A percentile compares a stretch with the other conserved stretches of the same genome.
Conservation (phyloP, 1,139 yeast species). For the Pichia sp. region DNA sequence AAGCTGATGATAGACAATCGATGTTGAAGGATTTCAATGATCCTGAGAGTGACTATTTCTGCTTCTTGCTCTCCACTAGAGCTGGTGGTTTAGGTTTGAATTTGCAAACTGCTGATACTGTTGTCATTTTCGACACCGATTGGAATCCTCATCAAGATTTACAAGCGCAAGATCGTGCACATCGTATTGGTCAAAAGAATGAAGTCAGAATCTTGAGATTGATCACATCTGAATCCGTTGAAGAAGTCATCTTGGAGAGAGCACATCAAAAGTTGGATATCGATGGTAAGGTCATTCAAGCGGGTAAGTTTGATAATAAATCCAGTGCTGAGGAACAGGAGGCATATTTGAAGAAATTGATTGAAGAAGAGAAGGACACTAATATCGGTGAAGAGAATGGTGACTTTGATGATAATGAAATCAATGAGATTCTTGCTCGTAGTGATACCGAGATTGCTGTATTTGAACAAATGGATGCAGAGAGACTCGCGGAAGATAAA, state of each 20-base stretch:
- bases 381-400: conserved; percentile 43
- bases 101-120: conserved; percentile 84
- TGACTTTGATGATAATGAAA: conserved; percentile 62
- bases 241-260: conserved; percentile 73
- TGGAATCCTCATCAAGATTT: conserved; percentile 93
- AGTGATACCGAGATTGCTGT: conserved; percentile 48
- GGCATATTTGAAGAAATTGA: conserved; percentile 59
- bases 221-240: conserved; percentile 76
- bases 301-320: conserved; percentile 80
- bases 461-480: conserved; percentile 53
- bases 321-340: conserved; percentile 81
- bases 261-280: conserved; percentile 80
- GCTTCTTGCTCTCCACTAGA: conserved; percentile 74
- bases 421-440: conserved; percentile 68
- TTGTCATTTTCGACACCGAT: conserved; percentile 80
- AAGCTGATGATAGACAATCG: conserved; percentile 73
- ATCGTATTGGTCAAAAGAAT: conserved; percentile 84
- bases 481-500: conserved; percentile 34
- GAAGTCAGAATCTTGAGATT: conserved; percentile 76
- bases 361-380: conserved; percentile 66
- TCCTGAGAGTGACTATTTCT: conserved; percentile 64
- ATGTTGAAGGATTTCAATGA: conserved; percentile 67
- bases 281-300: conserved; percentile 85
- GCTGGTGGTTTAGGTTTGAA: conserved; percentile 89
- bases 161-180: conserved; percentile 89